Evolutionary conservation across 169 alveolate genomes (phyloP).

Genomic region (Miamiensis avidus): DNA sequence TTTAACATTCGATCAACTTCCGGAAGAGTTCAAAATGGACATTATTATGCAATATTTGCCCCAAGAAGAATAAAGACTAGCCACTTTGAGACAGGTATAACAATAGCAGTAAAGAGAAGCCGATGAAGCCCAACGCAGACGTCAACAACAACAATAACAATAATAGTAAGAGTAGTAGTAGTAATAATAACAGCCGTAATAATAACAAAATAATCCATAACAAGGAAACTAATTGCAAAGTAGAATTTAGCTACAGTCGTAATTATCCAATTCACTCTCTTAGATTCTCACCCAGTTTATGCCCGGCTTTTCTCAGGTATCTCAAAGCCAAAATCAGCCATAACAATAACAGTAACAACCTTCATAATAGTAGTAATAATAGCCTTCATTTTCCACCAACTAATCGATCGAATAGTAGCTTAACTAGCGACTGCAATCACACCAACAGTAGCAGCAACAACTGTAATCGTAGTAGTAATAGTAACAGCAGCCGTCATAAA

Average conservation of each 20-base stretch:
- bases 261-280: no score
- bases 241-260: no score
- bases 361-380: no score
- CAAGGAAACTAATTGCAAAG: no score
- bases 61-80: background rate
- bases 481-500: background rate
- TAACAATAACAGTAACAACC: no score
- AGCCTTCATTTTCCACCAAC: no score
- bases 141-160: conserved; percentile 10
- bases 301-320: no score
- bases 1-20: background rate
- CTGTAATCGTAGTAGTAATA: background rate
- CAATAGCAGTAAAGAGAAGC: background rate
- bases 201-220: no score
- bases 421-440: background rate
- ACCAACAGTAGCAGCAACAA: background rate
- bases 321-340: no score
- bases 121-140: background rate
- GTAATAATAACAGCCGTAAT: background rate
- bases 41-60: conserved; percentile 4
- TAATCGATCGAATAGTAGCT: no score
- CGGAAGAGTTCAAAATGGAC: conserved; percentile 19
- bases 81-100: background rate
- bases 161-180: conserved; percentile 2
- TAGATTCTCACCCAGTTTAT: no score